phyloP scores from a whole-genome alignment of 495 filamentous ascomycete species.

The Xylaria telfairii region DNA sequence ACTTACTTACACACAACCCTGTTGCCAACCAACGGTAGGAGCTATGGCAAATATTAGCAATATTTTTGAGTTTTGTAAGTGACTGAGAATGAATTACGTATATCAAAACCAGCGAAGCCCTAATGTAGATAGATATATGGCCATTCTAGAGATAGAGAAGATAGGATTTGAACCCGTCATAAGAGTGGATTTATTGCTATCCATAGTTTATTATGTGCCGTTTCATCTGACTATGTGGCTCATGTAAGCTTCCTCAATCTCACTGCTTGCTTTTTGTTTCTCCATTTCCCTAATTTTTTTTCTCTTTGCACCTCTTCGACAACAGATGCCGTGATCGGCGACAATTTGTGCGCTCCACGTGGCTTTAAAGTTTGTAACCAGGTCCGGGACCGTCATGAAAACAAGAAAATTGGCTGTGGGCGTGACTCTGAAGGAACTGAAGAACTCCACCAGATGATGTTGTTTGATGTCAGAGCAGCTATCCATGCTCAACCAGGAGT shows the following conservation, averaged over 20 bases:
- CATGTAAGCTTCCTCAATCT: conserved; percentile 3
- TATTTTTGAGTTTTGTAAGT: background rate
- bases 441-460: background rate
- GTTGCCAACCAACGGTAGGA: background rate
- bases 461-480: conserved; percentile 4
- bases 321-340: background rate
- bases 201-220: background rate
- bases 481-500: background rate
- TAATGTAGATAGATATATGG: background rate
- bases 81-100: background rate
- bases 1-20: background rate
- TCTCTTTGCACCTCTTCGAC: background rate
- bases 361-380: conserved; percentile 1
- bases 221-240: background rate
- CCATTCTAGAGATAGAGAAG: background rate
- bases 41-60: background rate
- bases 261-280: background rate
- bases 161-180: background rate
- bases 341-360: conserved; percentile 11
- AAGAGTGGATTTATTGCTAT: background rate
- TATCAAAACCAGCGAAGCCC: background rate
- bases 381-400: background rate
- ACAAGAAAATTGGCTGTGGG: background rate
- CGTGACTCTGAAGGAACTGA: background rate
- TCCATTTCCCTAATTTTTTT: too few relatives aligned